Base-by-base conservation (phyloP, 2,329 filamentous ascomycete genomes). In the Stagonosporopsis cucurbitacearum region DNA sequence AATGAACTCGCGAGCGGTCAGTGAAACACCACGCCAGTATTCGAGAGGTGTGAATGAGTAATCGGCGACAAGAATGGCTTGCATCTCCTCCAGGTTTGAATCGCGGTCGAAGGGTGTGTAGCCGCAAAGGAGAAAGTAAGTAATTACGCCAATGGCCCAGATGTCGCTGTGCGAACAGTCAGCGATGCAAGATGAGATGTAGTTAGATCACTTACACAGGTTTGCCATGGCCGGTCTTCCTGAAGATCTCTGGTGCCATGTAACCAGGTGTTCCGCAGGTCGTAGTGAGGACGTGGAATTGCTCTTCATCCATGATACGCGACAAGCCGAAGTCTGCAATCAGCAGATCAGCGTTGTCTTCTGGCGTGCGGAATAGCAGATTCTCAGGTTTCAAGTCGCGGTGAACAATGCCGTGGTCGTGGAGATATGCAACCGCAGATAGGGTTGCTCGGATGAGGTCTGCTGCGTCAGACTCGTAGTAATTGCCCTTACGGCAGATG, bases 181-280 rank as follows among this genome's bases (percentile, higher is more conserved):
- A 71, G 65, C 11, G 32, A 44, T n/a, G 30, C 17, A 12, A 2
- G 33, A 13, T 0, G 7, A 17, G 25, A 7, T n/a, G n/a, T 35
- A 9, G 20, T 6, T 12, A 19, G 26, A 15, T 13, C 35, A 23
- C 77, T 67, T 82, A 87, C 85, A 99, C 95, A 66, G 95, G 93
- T 78, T 98, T 99, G 61, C 95, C 95, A 75, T 99, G 95, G 23
- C 95, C 95, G 7, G 90, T 93, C 82, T 99, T 99, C 78, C 96
- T 96, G 80, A 99, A 99, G 70, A 99, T 99, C 76, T 99, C 95
- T 20, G 95, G 95, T 2, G 95, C 95, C 95, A 99, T 99, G 78
- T 99, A 99, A 44, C 95, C 95, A 3, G 95, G 95, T 1, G 95
- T 99, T 57, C 95, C 95, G 75, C 95, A 99, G 1, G 95, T 99